A percentile compares a stretch with the other conserved stretches of the same genome.
These are phyloP conservation scores for Magnaporthiopsis rhizophila DNA, from an alignment of 2,329 filamentous ascomycete species.

Conservation along the genomic window DNA sequence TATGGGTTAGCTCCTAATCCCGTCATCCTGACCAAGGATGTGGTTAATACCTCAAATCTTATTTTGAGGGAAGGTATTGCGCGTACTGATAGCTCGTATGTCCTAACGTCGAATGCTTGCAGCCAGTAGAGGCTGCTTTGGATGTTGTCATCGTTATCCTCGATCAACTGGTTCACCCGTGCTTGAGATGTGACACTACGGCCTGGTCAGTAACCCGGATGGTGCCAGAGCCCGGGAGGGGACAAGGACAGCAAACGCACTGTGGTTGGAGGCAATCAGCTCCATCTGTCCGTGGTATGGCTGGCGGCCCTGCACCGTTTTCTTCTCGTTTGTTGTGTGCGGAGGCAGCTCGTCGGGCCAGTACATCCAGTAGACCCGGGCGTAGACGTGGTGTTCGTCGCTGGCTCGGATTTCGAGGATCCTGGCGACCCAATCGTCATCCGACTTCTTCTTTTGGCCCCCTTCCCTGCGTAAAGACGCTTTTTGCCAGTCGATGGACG, in stretches of 20 bases:
- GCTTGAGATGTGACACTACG: conserved; percentile 57
- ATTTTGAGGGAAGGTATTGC: background rate
- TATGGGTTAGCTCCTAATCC: background rate
- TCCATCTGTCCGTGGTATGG: conserved; percentile 62
- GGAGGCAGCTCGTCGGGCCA: conserved; percentile 61
- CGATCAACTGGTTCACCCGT: conserved; percentile 59
- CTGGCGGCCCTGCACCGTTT: conserved; percentile 43
- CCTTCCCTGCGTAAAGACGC: conserved; percentile 14
- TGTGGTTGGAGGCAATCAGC: conserved; percentile 65
- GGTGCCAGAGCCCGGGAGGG: too few species aligned
- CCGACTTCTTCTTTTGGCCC: conserved; percentile 30
- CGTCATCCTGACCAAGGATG: too few species aligned
- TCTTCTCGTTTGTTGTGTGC: conserved; percentile 45
- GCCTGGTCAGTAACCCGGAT: background rate
- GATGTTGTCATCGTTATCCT: conserved; percentile 57
- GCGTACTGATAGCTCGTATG: conserved; percentile 50
- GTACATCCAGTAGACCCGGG: conserved; percentile 70
- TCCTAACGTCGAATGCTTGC: conserved; percentile 52
- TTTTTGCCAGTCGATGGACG: conserved; percentile 46
- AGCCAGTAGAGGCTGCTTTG: conserved; percentile 55
- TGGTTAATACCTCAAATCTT: too few species aligned
- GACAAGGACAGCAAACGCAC: too few species aligned
- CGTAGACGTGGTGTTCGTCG: conserved; percentile 66
- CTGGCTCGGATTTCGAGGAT: conserved; percentile 70
- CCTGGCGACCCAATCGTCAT: conserved; percentile 64